Percentiles rank a stretch among this genome's conserved stretches.
These are phyloP conservation scores for Nannizziopsis barbatae DNA, from an alignment of 2,329 filamentous ascomycete species.

Conservation along the genomic window DNA sequence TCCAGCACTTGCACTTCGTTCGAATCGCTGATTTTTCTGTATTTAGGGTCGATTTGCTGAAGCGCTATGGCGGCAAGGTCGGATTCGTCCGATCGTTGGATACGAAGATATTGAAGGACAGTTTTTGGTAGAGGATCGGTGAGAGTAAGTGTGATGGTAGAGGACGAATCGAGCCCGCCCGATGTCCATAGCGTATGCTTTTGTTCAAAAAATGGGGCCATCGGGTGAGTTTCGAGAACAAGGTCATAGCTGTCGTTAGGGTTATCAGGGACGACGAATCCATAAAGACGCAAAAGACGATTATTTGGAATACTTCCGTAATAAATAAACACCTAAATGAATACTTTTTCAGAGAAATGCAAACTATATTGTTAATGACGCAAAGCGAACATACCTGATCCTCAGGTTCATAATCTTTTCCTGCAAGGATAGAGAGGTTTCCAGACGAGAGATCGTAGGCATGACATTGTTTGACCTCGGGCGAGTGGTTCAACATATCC, in stretches of 20 bases:
- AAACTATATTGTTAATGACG: conserved; percentile 15
- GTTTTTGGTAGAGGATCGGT: conserved; percentile 26
- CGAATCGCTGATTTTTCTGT: conserved; percentile 23
- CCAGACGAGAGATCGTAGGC: conserved; percentile 26
- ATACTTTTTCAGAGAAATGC: conserved; percentile 15
- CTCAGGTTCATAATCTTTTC: conserved; percentile 24
- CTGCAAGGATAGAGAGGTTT: conserved; percentile 25
- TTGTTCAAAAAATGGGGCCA: conserved; percentile 26
- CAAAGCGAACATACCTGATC: conserved; percentile 21
- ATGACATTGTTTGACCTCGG: conserved; percentile 27
- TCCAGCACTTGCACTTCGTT: conserved; percentile 27
- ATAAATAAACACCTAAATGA: conserved; percentile 25
- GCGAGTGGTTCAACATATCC: conserved; percentile 31
- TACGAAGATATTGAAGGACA: conserved; percentile 29
- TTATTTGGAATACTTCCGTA: conserved; percentile 28
- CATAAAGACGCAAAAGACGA: conserved; percentile 30
- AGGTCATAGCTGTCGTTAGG: conserved; percentile 31
- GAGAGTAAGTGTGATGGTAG: conserved; percentile 27
- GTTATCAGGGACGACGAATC: conserved; percentile 29
- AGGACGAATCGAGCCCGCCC: conserved; percentile 25
- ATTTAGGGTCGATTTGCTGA: conserved; percentile 18
- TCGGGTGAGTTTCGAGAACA: conserved; percentile 27
- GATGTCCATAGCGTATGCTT: conserved; percentile 29
- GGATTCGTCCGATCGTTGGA: conserved; percentile 26
- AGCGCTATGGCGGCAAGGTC: conserved; percentile 20